Base-by-base conservation (phyloP, 225 moss, liverwort and hornwort genomes). In the Bryoerythrophyllum caledonicum region DNA sequence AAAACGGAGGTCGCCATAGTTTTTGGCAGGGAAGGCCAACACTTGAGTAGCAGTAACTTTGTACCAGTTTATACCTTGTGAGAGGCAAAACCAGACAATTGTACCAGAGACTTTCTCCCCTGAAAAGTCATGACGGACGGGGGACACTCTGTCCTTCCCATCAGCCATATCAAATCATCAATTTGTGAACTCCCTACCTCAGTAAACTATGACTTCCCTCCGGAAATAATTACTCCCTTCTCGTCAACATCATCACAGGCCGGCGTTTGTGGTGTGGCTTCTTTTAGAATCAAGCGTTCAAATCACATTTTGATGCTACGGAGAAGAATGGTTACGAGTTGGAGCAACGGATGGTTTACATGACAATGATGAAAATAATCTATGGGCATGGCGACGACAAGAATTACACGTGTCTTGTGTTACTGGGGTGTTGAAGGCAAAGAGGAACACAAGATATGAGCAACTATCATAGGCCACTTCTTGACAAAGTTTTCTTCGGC, bases 141-240 rank as follows among this genome's bases (percentile, higher is more conserved):
- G n/a, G 58, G 82, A 74, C 57, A 25, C 28, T 6, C 6, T 49
- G 69, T 25, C 48, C 82, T 34, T 43, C 0, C 54, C 38, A 32
- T 51, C 8, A 2, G 17, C 46, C 44, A 62, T 14, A 68, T 68
- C 77, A 68, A 63, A 77, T 68, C 82, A 82, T 37, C 68, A 61
- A 56, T 77, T 77, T 27, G 63, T 56, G 20, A 57, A 27, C 25
- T 58, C 8, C 1, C 14, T 25, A 19, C 10, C 27, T 0, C 41
- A 44, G 56, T 46, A 23, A 75, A 4, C 43, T 65, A 9, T 44
- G 30, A 32, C 34, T 60, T 48, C 34, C 10, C 62, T 1, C 6
- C 26, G 19, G 15, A 6, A 15, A 34, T 16, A 48, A 61, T 48
- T 61, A 54, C 68, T 68, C 13, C n/a, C n/a, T n/a, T n/a, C 1